Evolutionary conservation across 495 filamentous ascomycete species (phyloP), one percentile per base, ranked within the genome.

Genomic region (Jackrogersella multiformis): DNA sequence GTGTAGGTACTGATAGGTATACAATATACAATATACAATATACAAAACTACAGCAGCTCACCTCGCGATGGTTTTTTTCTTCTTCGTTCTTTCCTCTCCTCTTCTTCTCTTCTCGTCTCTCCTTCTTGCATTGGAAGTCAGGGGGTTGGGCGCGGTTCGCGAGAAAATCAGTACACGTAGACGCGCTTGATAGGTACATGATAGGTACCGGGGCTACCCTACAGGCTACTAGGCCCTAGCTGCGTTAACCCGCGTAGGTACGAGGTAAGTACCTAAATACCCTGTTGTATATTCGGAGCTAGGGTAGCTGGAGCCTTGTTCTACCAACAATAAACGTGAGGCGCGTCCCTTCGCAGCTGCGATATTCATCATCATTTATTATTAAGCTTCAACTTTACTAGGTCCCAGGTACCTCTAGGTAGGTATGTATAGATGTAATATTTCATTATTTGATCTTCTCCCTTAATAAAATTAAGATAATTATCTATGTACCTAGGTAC

Each of bases 141-240:
- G 57, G 65, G 45, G 65, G 65, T 56, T 60, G 57, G 65, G 52
- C 46, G 65, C 56, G 55, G 8, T 56, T 59, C 51, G 48, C 64
- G 35, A n/a, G n/a, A 61, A 61, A 67, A 56, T 39, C 23, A 49
- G 56, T 66, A 60, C 56, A 55, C 56, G 56, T 61, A 65, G 53
- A 45, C 62, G 55, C 55, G 55, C 55, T 38, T 57, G 45, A 58
- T 51, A 66, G 62, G 62, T 60, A 65, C 62, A 26, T 46, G 21
- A n/a, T 3, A 24, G n/a, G 21, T 46, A 49, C 45, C n/a, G n/a
- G n/a, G n/a, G n/a, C n/a, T n/a, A n/a, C n/a, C n/a, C n/a, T n/a
- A n/a, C n/a, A n/a, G n/a, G n/a, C 53, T 57, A 39, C 53, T n/a
- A 34, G 23, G 57, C 42, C 18, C 23, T 60, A 60, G 46, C 45